Conservation (phyloP, 1,284 basidiomycete genomes). For the Baeospora myosura region DNA sequence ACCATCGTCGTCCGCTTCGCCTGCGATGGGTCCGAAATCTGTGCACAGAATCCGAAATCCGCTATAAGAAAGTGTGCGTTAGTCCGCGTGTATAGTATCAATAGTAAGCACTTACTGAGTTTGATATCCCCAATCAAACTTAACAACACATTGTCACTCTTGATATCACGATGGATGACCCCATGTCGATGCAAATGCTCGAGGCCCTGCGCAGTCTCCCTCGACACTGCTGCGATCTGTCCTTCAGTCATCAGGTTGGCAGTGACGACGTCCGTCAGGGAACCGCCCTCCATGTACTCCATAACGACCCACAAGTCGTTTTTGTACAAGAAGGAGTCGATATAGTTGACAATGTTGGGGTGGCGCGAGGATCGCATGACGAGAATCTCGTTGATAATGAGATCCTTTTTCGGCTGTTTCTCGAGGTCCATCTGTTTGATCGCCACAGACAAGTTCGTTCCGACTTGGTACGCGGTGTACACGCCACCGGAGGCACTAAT, state of each 20-base stretch:
- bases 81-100: not conserved
- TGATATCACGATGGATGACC: slow-evolving; percentile 97
- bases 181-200: slow-evolving; percentile 91
- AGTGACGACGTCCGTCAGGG: slow-evolving; percentile 92
- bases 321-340: slow-evolving; percentile 95
- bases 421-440: slow-evolving; percentile 99
- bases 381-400: slow-evolving; percentile 99
- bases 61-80: slow-evolving; percentile 40
- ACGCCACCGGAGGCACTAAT: slow-evolving; percentile 97
- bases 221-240: slow-evolving; percentile 90
- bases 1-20: slow-evolving; percentile 99
- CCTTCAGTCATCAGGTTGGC: slow-evolving; percentile 94
- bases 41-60: slow-evolving; percentile 98
- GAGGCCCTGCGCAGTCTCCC: slow-evolving; percentile 86
- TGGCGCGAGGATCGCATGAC: slow-evolving; percentile 96
- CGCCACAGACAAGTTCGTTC: slow-evolving; percentile 88
- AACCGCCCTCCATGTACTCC: slow-evolving; percentile 99
- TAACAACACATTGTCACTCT: slow-evolving; percentile 92
- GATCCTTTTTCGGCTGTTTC: slow-evolving; percentile 98
- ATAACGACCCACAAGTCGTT: slow-evolving; percentile 99
- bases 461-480: slow-evolving; percentile 96
- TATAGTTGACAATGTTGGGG: slow-evolving; percentile 98
- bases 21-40: slow-evolving; percentile 85
- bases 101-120: slow-evolving; percentile 63
- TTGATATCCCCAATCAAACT: slow-evolving; percentile 95